Evolutionary conservation across 2,329 filamentous ascomycete species (phyloP).

Genomic region (Colletotrichum cordylinicola): DNA sequence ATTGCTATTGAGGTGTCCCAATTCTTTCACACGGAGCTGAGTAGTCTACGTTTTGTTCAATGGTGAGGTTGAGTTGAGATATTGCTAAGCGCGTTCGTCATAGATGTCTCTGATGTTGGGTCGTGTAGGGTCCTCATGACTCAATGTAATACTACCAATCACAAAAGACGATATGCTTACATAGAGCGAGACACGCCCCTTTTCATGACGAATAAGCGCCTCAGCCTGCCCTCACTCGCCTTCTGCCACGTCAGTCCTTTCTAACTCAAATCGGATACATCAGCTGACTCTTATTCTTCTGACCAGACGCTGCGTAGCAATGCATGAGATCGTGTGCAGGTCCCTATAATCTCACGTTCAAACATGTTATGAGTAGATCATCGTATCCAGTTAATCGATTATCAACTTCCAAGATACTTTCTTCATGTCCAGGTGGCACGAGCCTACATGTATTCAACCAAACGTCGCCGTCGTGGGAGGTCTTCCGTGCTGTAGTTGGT

Average conservation of each 20-base stretch:
- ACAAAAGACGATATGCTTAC: not conserved
- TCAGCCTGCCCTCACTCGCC: not conserved
- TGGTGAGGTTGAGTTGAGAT: not conserved
- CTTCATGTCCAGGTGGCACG: not conserved
- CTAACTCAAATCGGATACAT: not conserved
- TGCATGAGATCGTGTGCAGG: not conserved
- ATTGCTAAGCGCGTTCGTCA: fast-evolving
- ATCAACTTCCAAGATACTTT: not conserved
- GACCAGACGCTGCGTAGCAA: not conserved
- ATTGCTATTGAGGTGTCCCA: not conserved
- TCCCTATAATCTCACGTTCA: not conserved
- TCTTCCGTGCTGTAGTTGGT: not conserved
- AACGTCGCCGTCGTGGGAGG: not conserved
- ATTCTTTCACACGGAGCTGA: not conserved
- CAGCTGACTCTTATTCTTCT: not conserved
- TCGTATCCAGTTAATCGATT: not conserved
- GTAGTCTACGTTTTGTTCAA: fast-evolving
- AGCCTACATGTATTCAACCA: not conserved
- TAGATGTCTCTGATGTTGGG: not conserved
- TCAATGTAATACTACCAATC: not conserved
- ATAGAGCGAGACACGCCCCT: fast-evolving
- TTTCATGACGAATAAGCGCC: not conserved
- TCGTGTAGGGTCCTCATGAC: fast-evolving
- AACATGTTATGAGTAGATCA: not conserved
- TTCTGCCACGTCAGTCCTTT: fast-evolving